Percentiles rank a stretch among this genome's conserved stretches.
These are phyloP conservation scores for Globisporangium canariense DNA, from an alignment of 352 stramenopile genomes.

Conservation along the genomic window DNA sequence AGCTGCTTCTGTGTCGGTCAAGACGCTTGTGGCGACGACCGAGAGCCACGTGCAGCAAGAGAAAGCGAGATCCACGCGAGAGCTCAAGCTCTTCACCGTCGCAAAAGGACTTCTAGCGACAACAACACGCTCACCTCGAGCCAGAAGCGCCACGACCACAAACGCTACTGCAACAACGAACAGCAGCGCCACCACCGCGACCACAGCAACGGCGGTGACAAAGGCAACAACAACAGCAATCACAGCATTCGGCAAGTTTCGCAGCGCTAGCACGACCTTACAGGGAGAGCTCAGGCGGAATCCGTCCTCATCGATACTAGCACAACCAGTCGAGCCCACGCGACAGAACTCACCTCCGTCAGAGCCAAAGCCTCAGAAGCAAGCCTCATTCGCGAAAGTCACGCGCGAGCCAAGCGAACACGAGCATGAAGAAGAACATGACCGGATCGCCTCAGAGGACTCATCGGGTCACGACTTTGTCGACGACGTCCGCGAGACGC, in stretches of 20 bases:
- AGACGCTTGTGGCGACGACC: neutral
- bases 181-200: neutral
- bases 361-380: slow-evolving; percentile 1
- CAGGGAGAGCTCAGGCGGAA: neutral
- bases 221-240: neutral
- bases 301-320: neutral
- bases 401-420: neutral
- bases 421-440: neutral
- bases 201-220: neutral
- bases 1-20: neutral
- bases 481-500: slow-evolving; percentile 34
- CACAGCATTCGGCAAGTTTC: slow-evolving; percentile 53
- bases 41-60: neutral
- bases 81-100: slow-evolving; percentile 13
- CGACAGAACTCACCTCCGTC: neutral
- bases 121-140: slow-evolving; percentile 6
- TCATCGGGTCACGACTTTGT: slow-evolving; percentile 24
- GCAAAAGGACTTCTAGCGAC: slow-evolving; percentile 7
- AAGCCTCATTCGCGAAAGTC: neutral
- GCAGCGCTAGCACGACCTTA: slow-evolving; percentile 28
- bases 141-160: neutral
- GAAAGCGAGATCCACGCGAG: slow-evolving; percentile 3
- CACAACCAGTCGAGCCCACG: neutral
- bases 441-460: neutral
- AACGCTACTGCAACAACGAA: neutral